Evolutionary conservation across 768 basidiomycete genomes (phyloP), one percentile per base, ranked within the genome.

Genomic region (Pisolithus tinctorius): DNA sequence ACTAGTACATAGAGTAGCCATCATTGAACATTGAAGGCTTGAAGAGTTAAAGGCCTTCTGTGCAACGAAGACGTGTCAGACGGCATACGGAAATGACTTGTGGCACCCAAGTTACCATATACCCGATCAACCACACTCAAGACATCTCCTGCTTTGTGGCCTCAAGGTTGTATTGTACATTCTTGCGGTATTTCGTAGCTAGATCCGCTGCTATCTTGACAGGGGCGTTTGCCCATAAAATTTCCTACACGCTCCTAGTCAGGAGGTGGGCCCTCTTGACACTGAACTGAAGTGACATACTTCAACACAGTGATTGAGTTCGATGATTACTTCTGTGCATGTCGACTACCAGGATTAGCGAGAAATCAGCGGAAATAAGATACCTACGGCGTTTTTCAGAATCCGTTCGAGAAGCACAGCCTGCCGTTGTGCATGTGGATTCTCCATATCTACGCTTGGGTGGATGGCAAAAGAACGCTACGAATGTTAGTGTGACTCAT

Each of bases 401-500:
- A 97, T 93, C 26, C 93, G 80, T 58, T 95, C 90, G 3, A 96
- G 77, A 17, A 95, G 78, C 43, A 93, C 84, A 30, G 89, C 91
- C 64, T 97, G 93, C 40, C 88, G 78, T 68, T 94, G 92, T 47
- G 90, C 89, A 59, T 97, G 93, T 20, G 93, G 93, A 66, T 95
- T 95, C 70, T 96, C 92, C 93, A 96, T 95, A 49, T 48, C 46
- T 51, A 47, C 25, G 27, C 46, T 16, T 51, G 54, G 50, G 41
- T 50, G 53, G 27, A 29, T 29, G 27, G 27, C 7, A 29, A 29
- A 29, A 29, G 5, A 29, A 7, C 27, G 27, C 7, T 29, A 29
- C 27, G 27, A 7, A 29, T 14, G 34, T 11, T 34, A 11, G 13
- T 11, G 11, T 34, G 34, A 34, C n/a, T 31, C 6, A 4, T 31